A percentile compares a stretch with the other conserved stretches of the same genome.
phyloP scores from a whole-genome alignment of 2,329 filamentous ascomycete genomes.

The Didymella lethalis region DNA sequence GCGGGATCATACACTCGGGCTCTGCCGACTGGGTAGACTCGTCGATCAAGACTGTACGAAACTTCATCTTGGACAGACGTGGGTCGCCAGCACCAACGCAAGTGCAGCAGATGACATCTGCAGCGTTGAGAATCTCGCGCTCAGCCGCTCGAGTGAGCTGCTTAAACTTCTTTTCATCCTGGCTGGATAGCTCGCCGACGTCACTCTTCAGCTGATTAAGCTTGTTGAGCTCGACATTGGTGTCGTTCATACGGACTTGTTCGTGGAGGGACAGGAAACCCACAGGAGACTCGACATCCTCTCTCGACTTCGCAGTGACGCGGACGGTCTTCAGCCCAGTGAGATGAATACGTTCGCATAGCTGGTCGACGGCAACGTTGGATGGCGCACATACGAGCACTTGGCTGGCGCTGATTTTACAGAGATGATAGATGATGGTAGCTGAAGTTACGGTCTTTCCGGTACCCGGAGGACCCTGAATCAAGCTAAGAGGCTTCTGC shows the following conservation, averaged over 20 bases:
- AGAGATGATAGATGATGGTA: constrained; percentile 97
- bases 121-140: constrained; percentile 91
- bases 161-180: constrained; percentile 99
- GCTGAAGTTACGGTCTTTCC: constrained; percentile 99
- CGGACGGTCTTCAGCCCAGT: constrained; percentile 97
- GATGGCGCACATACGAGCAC: constrained; percentile 97
- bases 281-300: constrained; percentile 98
- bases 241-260: constrained; percentile 97
- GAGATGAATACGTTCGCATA: constrained; percentile 94
- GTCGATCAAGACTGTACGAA: constrained; percentile 96
- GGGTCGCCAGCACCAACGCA: constrained; percentile 97
- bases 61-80: constrained; percentile 95
- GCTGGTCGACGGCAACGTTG: constrained; percentile 97
- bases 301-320: constrained; percentile 96
- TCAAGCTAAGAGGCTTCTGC: constrained; percentile 91
- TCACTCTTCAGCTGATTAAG: constrained; percentile 92
- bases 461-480: constrained; percentile 95
- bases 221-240: constrained; percentile 91
- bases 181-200: constrained; percentile 87
- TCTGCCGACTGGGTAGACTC: constrained; percentile 98
- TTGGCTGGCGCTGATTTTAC: constrained; percentile 92
- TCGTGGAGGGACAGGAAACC: constrained; percentile 94
- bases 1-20: constrained; percentile 97
- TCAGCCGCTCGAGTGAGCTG: constrained; percentile 92
- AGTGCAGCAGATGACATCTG: constrained; percentile 98